Evolutionary conservation across 2,329 filamentous ascomycete species (phyloP).

Genomic region (Hirsutella thompsonii): DNA sequence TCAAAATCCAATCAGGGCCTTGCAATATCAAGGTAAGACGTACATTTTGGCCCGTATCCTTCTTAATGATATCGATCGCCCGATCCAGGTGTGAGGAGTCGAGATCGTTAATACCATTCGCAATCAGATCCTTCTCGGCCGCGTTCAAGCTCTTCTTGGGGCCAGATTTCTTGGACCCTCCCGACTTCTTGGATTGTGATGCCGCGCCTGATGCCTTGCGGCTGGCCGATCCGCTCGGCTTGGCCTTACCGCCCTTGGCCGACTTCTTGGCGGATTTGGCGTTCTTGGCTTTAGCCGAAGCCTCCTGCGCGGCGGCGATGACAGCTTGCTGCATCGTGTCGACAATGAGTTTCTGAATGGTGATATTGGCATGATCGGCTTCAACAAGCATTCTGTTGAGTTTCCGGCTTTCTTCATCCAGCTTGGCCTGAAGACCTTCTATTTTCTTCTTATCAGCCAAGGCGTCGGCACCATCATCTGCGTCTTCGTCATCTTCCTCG

Average conservation of each 20-base stretch:
- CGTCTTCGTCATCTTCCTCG: conserved; percentile 54
- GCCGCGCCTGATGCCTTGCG: conserved; percentile 29
- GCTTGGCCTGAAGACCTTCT: conserved; percentile 36
- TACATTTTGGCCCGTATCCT: conserved; percentile 66
- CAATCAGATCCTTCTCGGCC: conserved; percentile 84
- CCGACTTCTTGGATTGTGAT: conserved; percentile 20
- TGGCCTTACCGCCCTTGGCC: conserved; percentile 45
- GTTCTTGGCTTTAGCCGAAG: conserved; percentile 33
- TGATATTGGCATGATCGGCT: conserved; percentile 38
- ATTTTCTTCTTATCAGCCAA: conserved; percentile 29
- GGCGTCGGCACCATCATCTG: conserved; percentile 22
- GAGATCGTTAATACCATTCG: conserved; percentile 69
- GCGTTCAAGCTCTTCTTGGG: conserved; percentile 47
- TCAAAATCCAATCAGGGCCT: neutral
- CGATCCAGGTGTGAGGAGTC: conserved; percentile 65
- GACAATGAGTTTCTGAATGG: conserved; percentile 48
- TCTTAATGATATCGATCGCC: conserved; percentile 82
- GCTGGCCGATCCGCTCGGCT: conserved; percentile 18
- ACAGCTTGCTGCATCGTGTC: conserved; percentile 58
- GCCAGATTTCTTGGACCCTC: conserved; percentile 29
- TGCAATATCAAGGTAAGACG: conserved; percentile 21
- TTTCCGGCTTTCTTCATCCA: conserved; percentile 44
- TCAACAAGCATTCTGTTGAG: conserved; percentile 39
- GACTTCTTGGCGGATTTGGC: conserved; percentile 47
- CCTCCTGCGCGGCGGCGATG: conserved; percentile 55